These are phyloP conservation scores for Prunus mira DNA, from an alignment of 306 rosid genomes.

Conservation along the genomic window DNA sequence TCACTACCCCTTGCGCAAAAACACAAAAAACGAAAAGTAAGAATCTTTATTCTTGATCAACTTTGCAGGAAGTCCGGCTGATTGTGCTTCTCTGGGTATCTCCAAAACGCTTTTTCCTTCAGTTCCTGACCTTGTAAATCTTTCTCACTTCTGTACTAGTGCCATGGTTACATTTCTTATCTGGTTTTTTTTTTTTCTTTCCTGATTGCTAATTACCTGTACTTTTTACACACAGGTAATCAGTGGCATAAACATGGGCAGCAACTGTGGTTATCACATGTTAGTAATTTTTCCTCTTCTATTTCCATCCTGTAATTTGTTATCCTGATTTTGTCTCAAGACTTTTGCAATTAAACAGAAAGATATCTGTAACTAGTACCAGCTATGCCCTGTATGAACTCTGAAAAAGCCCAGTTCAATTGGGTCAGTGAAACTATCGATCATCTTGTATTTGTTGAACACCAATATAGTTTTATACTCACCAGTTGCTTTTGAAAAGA, in stretches of 20 bases:
- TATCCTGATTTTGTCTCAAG: background rate
- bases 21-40: background rate
- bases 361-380: background rate
- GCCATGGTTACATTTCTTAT: background rate
- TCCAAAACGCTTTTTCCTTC: slow-evolving; percentile 71
- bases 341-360: background rate
- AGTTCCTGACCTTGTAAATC: slow-evolving; percentile 62
- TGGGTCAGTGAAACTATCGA: background rate
- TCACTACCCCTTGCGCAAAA: background rate
- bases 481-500: background rate
- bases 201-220: slow-evolving; percentile 18
- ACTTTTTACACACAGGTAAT: slow-evolving; percentile 52
- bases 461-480: background rate
- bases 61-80: slow-evolving; percentile 87
- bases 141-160: background rate
- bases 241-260: slow-evolving; percentile 96
- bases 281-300: slow-evolving; percentile 29
- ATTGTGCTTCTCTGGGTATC: slow-evolving; percentile 81
- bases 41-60: background rate
- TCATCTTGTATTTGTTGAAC: background rate
- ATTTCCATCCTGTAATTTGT: background rate
- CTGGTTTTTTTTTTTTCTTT: background rate
- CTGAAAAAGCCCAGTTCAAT: background rate
- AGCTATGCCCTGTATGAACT: background rate
- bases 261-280: slow-evolving; percentile 90